phyloP scores from a whole-genome alignment of 129 eudicot species.

The Escallonia herrerae region DNA sequence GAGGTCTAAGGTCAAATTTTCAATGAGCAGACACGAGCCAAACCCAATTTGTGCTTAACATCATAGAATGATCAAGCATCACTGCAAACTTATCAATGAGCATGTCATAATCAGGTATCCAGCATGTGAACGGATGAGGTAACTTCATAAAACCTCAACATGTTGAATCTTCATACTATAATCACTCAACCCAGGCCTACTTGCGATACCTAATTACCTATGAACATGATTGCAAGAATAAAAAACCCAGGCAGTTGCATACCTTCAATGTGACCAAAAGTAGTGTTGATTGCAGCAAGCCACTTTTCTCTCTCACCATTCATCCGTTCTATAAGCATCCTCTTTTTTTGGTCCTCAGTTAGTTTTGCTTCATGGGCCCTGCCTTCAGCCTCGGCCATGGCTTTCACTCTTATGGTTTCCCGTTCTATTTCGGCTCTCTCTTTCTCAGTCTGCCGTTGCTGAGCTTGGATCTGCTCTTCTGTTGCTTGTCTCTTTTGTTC shows the following conservation, averaged over 20 bases:
- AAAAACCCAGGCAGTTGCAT: constrained; percentile 1
- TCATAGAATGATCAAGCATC: too few relatives aligned
- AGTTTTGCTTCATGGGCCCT: constrained; percentile 94
- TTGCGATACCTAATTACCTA: too few relatives aligned
- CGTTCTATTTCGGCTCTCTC: constrained; percentile 95
- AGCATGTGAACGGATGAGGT: too few relatives aligned
- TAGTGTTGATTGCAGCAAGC: constrained; percentile 98
- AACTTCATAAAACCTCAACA: too few relatives aligned
- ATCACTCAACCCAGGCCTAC: too few relatives aligned
- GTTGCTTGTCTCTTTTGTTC: constrained; percentile 95
- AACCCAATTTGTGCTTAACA: too few relatives aligned
- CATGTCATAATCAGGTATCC: too few relatives aligned
- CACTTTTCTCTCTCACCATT: constrained; percentile 95
- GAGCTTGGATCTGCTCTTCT: constrained; percentile 97
- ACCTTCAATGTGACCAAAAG: constrained; percentile 98
- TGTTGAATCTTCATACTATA: too few relatives aligned
- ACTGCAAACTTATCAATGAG: too few relatives aligned
- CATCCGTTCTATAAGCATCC: constrained; percentile 80
- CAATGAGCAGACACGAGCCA: too few relatives aligned
- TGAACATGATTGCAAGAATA: not conserved
- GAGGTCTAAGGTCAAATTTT: too few relatives aligned
- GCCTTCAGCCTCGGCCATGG: constrained; percentile 99
- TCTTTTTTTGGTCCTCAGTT: constrained; percentile 84
- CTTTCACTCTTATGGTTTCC: constrained; percentile 86
- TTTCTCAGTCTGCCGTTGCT: constrained; percentile 89